Evolutionary conservation across 1,284 basidiomycete genomes (phyloP), one percentile per base, ranked within the genome.

Genomic region (Leccinum subfulvum): DNA sequence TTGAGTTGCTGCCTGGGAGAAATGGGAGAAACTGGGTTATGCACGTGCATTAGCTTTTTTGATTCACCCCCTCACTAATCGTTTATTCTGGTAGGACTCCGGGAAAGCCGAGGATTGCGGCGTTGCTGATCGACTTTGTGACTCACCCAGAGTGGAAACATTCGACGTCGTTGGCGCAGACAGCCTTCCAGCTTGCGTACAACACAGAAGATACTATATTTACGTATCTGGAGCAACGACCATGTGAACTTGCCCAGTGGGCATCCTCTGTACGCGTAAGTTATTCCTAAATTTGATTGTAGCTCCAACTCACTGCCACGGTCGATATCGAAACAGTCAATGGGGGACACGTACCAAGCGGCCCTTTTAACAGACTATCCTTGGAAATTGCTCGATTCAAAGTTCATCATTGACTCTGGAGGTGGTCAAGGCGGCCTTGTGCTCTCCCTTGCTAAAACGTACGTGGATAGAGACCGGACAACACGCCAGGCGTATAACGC

Each of bases 71-170:
- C 9, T 3, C 16, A 37, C 37, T 16, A 2, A n/a, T 59, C 0
- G 3, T 9, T n/a, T 21, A 30, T 63, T 49, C 21, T n/a, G 11
- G 18, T 53, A 73, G 71, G 58, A 72, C 68, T 3, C 63, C 68
- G 3, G 66, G 69, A 13, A 68, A 67, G 41, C 71, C 71, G 7
- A 61, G 59, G 35, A 57, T 71, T 21, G 68, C 71, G 18, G 61
- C 59, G 2, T 57, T 67, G 1, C 61, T 73, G 2, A 16, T 68
- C 13, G 58, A 67, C 33, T 66, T 70, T 30, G 59, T 72, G 44
- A 67, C 67, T 11, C 56, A 67, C 67, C 64, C 69, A 2, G 64
- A 71, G 41, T 73, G 71, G 71, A 67, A 64, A 30, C 66, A 71
- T 57, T 71, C 69, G 26, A 62, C 57, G 11, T 65, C 64, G 4